A percentile compares a stretch with the other conserved stretches of the same genome.
Conservation (phyloP, 169 alveolate species). For the Plasmodium coatneyi region DNA sequence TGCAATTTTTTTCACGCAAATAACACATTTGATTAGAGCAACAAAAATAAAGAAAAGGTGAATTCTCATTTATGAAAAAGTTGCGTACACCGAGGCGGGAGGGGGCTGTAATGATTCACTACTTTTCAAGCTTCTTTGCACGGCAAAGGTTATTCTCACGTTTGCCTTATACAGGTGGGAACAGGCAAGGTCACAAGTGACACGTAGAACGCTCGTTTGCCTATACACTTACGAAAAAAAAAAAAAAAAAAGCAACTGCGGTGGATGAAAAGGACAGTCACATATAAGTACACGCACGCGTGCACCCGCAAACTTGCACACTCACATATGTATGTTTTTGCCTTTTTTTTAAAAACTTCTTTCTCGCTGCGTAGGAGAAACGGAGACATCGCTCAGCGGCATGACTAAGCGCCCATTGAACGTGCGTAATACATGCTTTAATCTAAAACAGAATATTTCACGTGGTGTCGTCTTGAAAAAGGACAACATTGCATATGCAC, state of each 20-base stretch:
- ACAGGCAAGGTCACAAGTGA: not conserved
- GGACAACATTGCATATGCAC: not conserved
- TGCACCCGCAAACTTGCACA: not conserved
- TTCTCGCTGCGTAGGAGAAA: not conserved
- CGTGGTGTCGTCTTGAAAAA: not conserved
- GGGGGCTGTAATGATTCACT: not conserved
- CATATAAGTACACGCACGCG: not conserved
- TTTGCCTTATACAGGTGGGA: not conserved
- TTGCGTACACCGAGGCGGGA: not conserved
- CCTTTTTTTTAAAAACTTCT: not conserved
- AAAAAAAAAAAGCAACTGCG: not conserved
- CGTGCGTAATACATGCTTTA: not conserved
- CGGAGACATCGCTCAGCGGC: not conserved
- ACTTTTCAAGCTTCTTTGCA: not conserved
- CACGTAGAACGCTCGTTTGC: not conserved
- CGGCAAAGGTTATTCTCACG: not conserved
- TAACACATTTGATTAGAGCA: conserved; percentile 27
- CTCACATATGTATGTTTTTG: not conserved
- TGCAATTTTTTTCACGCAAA: conserved; percentile 3
- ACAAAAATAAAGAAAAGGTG: not conserved
- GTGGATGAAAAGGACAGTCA: not conserved
- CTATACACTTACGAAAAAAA: not conserved
- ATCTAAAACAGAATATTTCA: not conserved
- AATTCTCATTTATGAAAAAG: conserved; percentile 25
- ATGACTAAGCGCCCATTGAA: not conserved